Percentiles rank a stretch among this genome's conserved stretches.
Evolutionary conservation across 345 rosid genomes (phyloP).

Genomic region (Camelina hispida): DNA sequence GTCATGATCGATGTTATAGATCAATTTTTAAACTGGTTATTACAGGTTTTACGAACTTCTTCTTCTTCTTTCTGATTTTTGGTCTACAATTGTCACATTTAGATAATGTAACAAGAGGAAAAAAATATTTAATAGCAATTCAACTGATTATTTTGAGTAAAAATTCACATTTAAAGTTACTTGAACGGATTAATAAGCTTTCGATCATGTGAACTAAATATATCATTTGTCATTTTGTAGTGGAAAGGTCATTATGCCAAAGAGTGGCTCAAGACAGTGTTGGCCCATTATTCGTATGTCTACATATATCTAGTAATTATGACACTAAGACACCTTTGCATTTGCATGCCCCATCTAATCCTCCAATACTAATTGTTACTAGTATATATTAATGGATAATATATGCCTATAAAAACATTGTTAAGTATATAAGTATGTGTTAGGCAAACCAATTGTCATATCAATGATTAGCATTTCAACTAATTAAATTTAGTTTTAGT

Average conservation of each 20-base stretch:
- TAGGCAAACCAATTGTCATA: constrained; percentile 33
- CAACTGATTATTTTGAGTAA: neutral
- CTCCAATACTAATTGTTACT: constrained; percentile 23
- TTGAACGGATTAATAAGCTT: constrained; percentile 7
- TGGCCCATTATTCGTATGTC: neutral
- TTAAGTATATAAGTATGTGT: constrained; percentile 15
- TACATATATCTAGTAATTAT: constrained; percentile 35
- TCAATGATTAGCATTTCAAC: constrained; percentile 28
- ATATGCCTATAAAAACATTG: constrained; percentile 17
- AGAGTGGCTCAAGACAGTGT: constrained; percentile 51
- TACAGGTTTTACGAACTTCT: neutral
- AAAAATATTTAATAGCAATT: neutral
- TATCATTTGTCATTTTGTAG: constrained; percentile 31
- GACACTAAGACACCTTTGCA: constrained; percentile 30
- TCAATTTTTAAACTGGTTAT: neutral
- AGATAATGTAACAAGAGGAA: neutral
- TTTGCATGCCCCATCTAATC: constrained; percentile 37
- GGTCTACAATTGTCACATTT: neutral
- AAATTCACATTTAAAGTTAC: neutral
- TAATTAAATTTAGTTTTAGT: constrained; percentile 1
- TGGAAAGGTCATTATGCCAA: constrained; percentile 45
- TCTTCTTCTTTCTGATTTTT: neutral
- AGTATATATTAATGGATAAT: constrained; percentile 4
- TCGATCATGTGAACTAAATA: constrained; percentile 12
- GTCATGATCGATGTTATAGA: neutral